Conservation (phyloP, 805 yeast genomes). For the Wickerhamiella qilinensis region DNA sequence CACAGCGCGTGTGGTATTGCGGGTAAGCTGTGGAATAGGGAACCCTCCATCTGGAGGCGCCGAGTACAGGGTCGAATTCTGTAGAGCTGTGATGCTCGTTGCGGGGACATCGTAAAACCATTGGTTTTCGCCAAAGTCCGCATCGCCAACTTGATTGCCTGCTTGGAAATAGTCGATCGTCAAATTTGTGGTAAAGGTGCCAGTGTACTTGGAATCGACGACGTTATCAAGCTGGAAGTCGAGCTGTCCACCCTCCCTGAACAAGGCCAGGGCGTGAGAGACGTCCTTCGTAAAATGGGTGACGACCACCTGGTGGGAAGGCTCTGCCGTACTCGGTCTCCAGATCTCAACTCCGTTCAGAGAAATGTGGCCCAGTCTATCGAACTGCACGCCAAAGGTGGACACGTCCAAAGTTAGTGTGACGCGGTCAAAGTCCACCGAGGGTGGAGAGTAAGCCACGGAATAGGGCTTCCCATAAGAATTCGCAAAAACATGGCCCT, state of each 20-base stretch:
- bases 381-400: slow-evolving; percentile 23
- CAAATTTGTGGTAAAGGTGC: slow-evolving; percentile 40
- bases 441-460: slow-evolving; percentile 20
- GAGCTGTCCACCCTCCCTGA: slow-evolving; percentile 26
- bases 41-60: slow-evolving; percentile 1
- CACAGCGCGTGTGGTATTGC: slow-evolving; percentile 42
- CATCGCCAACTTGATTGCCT: not conserved
- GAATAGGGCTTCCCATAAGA: slow-evolving; percentile 22
- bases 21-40: slow-evolving; percentile 22
- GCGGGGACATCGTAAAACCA: slow-evolving; percentile 11
- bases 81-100: slow-evolving; percentile 1
- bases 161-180: slow-evolving; percentile 34
- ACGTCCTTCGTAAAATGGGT: slow-evolving; percentile 50
- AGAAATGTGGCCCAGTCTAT: slow-evolving; percentile 27
- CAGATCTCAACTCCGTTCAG: slow-evolving; percentile 46
- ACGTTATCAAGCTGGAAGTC: slow-evolving; percentile 51
- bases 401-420: slow-evolving; percentile 20
- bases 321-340: slow-evolving; percentile 68
- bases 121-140: not conserved
- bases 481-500: slow-evolving; percentile 19
- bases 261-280: slow-evolving; percentile 36
- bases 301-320: slow-evolving; percentile 32
- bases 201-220: slow-evolving; percentile 35
- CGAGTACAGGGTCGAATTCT: not conserved
- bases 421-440: slow-evolving; percentile 22